Evolutionary conservation across 768 basidiomycete genomes (phyloP).

Genomic region (Lactifluus piperatus): DNA sequence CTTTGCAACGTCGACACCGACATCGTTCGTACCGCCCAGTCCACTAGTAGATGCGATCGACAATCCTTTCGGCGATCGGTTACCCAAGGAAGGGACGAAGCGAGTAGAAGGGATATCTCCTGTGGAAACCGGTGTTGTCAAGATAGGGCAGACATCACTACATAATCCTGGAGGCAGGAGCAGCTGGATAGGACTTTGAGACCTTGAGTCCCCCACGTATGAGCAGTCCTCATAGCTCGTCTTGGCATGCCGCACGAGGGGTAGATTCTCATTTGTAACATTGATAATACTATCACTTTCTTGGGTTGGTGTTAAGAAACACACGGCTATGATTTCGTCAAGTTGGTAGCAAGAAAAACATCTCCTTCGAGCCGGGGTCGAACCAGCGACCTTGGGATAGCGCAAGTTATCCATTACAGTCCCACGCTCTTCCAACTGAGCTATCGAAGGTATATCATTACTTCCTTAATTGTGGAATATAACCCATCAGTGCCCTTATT

Average conservation of each 20-base stretch:
- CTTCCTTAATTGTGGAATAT: background rate
- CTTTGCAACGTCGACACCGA: slow-evolving; percentile 20
- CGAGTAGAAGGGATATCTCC: slow-evolving; percentile 21
- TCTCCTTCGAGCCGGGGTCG: slow-evolving; percentile 28
- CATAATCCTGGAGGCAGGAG: slow-evolving; percentile 88
- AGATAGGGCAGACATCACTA: slow-evolving; percentile 89
- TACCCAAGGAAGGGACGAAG: slow-evolving; percentile 7
- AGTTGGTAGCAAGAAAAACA: background rate
- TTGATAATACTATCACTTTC: background rate
- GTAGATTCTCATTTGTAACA: background rate
- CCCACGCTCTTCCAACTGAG: slow-evolving; percentile 31
- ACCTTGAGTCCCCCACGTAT: too few relatives aligned
- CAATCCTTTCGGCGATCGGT: slow-evolving; percentile 26
- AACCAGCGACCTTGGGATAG: slow-evolving; percentile 29
- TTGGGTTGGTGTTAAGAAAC: background rate
- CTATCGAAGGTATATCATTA: slow-evolving; percentile 23
- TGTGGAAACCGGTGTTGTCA: slow-evolving; percentile 44
- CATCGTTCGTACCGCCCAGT: slow-evolving; percentile 37
- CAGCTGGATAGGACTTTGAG: slow-evolving; percentile 84
- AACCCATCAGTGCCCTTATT: background rate
- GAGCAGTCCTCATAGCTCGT: background rate
- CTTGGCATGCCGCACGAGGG: background rate
- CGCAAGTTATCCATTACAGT: slow-evolving; percentile 24
- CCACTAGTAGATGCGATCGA: slow-evolving; percentile 66
- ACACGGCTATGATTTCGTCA: background rate